A percentile compares a stretch with the other conserved stretches of the same genome.
Conservation (phyloP, 371 early-diverging fungal species). For the Mortierella sp. region DNA sequence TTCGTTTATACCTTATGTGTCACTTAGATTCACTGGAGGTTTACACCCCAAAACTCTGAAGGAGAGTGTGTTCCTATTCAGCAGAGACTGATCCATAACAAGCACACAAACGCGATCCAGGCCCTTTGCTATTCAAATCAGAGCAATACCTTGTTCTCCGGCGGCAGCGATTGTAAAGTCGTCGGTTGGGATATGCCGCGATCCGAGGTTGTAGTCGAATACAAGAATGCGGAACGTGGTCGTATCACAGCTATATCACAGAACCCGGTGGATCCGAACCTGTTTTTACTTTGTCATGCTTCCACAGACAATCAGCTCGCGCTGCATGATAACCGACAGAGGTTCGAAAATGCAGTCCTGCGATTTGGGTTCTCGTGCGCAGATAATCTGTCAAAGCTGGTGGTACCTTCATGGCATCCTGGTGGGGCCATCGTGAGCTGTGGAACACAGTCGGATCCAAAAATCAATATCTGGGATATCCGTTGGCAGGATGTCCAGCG, state of each 20-base stretch:
- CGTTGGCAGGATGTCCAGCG: conserved; percentile 49
- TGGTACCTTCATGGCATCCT: conserved; percentile 47
- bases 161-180: conserved; percentile 38
- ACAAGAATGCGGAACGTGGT: conserved; percentile 23
- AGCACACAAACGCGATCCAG: conserved; percentile 40
- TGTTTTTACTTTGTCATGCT: conserved; percentile 37
- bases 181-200: conserved; percentile 41
- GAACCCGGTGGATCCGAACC: conserved; percentile 36
- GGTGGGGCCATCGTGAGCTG: conserved; percentile 36
- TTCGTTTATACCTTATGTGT: not conserved
- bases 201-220: conserved; percentile 22
- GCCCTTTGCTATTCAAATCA: conserved; percentile 19
- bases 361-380: conserved; percentile 32
- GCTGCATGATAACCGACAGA: conserved; percentile 27
- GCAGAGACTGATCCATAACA: conserved; percentile 23
- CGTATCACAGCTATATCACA: conserved; percentile 32
- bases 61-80: conserved; percentile 20
- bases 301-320: conserved; percentile 30
- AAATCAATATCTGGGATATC: conserved; percentile 52
- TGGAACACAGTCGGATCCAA: conserved; percentile 36
- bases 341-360: conserved; percentile 25
- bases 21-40: conserved; percentile 37
- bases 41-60: conserved; percentile 14
- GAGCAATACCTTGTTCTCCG: conserved; percentile 19
- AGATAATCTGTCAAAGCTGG: conserved; percentile 33